These are phyloP conservation scores for Aciculosporium take DNA, from an alignment of 2,329 filamentous ascomycete species.

Conservation along the genomic window DNA sequence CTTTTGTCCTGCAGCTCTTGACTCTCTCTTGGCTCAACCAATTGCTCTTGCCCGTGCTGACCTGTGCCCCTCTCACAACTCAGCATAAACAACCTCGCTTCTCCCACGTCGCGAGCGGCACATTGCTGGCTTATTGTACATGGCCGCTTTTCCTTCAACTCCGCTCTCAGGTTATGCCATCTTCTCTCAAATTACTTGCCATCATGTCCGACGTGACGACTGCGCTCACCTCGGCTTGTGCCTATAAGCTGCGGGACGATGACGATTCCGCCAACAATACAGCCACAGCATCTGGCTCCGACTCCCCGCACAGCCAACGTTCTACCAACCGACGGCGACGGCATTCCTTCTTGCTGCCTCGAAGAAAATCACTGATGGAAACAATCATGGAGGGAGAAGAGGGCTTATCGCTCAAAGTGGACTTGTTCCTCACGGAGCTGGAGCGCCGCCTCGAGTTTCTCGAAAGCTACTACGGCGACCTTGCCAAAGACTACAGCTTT, in stretches of 20 bases:
- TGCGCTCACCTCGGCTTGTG: constrained; percentile 24
- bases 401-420: constrained; percentile 49
- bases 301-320: constrained; percentile 18
- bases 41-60: constrained; percentile 1
- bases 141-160: neutral
- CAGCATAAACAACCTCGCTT: constrained; percentile 1
- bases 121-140: neutral
- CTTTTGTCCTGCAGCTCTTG: neutral
- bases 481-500: constrained; percentile 71
- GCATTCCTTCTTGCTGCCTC: constrained; percentile 43
- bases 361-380: constrained; percentile 44
- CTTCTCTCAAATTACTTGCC: neutral
- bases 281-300: constrained; percentile 26
- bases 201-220: constrained; percentile 26
- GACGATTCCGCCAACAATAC: constrained; percentile 20
- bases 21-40: neutral
- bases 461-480: constrained; percentile 77
- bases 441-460: constrained; percentile 77
- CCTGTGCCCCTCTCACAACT: too few relatives aligned
- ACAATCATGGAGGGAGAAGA: constrained; percentile 50
- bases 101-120: neutral
- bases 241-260: constrained; percentile 17
- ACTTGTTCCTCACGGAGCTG: constrained; percentile 71
- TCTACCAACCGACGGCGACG: constrained; percentile 28
- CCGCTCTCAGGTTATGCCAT: neutral